A percentile compares a stretch with the other conserved stretches of the same genome.
Evolutionary conservation across 495 filamentous ascomycete species (phyloP).

Genomic region (Penicillium bovifimosum): DNA sequence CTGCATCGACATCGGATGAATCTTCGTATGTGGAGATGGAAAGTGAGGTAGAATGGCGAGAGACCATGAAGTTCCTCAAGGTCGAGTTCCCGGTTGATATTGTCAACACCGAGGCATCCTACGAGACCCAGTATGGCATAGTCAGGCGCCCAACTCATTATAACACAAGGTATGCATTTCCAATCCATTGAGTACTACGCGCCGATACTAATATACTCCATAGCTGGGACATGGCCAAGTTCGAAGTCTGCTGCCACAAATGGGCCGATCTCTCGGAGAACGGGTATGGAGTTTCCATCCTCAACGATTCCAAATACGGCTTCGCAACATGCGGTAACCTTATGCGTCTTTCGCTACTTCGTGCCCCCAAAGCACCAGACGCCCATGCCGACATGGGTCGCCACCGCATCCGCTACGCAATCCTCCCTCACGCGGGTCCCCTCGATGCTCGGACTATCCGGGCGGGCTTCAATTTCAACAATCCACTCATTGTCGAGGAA

Average conservation of each 20-base stretch:
- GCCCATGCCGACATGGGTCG: slow-evolving; percentile 94
- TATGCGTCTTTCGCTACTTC: slow-evolving; percentile 86
- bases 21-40: slow-evolving; percentile 71
- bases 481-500: slow-evolving; percentile 56
- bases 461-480: slow-evolving; percentile 86
- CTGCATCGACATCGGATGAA: slow-evolving; percentile 56
- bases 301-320: slow-evolving; percentile 96
- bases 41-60: slow-evolving; percentile 85
- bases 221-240: slow-evolving; percentile 98
- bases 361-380: slow-evolving; percentile 93
- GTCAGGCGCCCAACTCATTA: slow-evolving; percentile 87
- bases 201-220: slow-evolving; percentile 9
- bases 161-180: slow-evolving; percentile 62
- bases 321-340: slow-evolving; percentile 87
- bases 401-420: slow-evolving; percentile 85
- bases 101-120: slow-evolving; percentile 86
- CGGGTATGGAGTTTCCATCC: slow-evolving; percentile 84
- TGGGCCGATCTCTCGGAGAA: slow-evolving; percentile 95
- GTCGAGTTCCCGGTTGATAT: slow-evolving; percentile 97
- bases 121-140: slow-evolving; percentile 92
- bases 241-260: slow-evolving; percentile 96
- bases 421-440: slow-evolving; percentile 73
- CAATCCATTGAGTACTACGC: neutral
- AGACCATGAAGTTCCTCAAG: slow-evolving; percentile 97
- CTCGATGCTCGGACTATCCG: slow-evolving; percentile 70